Base-by-base conservation (phyloP, 2,329 filamentous ascomycete genomes). In the Phialophora chinensis region DNA sequence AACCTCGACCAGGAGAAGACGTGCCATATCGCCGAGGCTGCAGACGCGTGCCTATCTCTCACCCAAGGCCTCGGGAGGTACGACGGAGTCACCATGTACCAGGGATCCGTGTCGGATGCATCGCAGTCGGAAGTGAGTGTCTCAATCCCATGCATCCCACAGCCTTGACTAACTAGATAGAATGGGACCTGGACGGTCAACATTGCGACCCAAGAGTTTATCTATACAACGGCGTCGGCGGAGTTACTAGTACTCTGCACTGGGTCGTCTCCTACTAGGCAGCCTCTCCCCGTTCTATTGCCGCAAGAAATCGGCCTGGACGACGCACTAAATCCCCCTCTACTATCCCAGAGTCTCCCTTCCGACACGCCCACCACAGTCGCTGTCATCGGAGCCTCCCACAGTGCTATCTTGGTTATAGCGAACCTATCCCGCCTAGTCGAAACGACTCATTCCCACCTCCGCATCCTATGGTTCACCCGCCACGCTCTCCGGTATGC, bases 351-450 rank as follows among this genome's bases (percentile, higher is more conserved):
- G 77, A 4, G 71, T 74, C n/a, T 75, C 86, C 10, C 77, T 12
- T 17, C 56, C 17, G 73, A 79, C 27, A 68, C 69, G 14, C 70
- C 76, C 6, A 74, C 76, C 1, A 86, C 82, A 2, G 75, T 89
- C 17, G 86, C 81, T 12, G 85, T 89, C 10, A 79, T 89, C 10
- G 87, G 87, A 35, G 86, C 86, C 53, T 88, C 86, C 1, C 87
- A 89, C 75, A 87, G 84, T 52, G 87, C 87, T 12, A 85, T 89
- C 56, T 80, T 89, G 10, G 86, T 87, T 27, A 82, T 89, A 17
- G 82, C 85, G 74, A 89, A 89, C 73, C 81, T 89, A 12, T 82
- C 84, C 74, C 79, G 83, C 4, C 79, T 89, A 4, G 83, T 83
- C 11, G 11, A 33, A 11, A 79, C 79, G 33, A 81, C 81, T 0